Evolutionary conservation across 208 protist genomes (phyloP).

Genomic region (Acanthamoeba sp.): DNA sequence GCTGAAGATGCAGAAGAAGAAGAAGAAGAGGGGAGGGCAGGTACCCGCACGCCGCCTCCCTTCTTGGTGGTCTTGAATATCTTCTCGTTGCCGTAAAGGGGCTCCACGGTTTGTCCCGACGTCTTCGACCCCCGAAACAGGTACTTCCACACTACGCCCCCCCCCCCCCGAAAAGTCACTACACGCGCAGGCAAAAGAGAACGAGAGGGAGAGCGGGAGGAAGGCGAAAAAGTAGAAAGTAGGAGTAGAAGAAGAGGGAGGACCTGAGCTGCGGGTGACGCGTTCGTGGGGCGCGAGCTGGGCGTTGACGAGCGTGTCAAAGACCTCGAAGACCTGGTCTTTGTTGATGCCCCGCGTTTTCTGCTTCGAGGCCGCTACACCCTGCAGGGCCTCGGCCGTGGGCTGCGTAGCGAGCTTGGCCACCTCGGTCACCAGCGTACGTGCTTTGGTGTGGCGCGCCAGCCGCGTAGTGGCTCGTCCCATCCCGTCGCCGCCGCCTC

Average conservation of each 20-base stretch:
- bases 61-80: constrained; percentile 43
- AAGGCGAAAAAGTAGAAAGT: background rate
- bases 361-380: constrained; percentile 11
- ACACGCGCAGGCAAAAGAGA: background rate
- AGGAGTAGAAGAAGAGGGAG: no score
- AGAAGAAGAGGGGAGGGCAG: background rate
- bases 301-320: background rate
- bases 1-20: background rate
- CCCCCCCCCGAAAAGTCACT: background rate
- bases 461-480: constrained; percentile 18
- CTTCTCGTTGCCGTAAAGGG: background rate
- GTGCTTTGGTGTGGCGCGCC: constrained; percentile 26
- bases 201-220: background rate
- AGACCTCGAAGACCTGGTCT: constrained; percentile 34
- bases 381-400: constrained; percentile 22
- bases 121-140: constrained; percentile 12
- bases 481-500: background rate
- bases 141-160: background rate
- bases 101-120: background rate
- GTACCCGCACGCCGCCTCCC: constrained; percentile 20
- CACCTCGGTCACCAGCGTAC: constrained; percentile 48
- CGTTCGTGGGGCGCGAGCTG: background rate
- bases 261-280: constrained; percentile 20
- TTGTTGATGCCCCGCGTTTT: constrained; percentile 51
- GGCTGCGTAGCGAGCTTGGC: constrained; percentile 35